These are phyloP conservation scores for Phytophthora tentaculata DNA, from an alignment of 352 stramenopile genomes.

Conservation along the genomic window DNA sequence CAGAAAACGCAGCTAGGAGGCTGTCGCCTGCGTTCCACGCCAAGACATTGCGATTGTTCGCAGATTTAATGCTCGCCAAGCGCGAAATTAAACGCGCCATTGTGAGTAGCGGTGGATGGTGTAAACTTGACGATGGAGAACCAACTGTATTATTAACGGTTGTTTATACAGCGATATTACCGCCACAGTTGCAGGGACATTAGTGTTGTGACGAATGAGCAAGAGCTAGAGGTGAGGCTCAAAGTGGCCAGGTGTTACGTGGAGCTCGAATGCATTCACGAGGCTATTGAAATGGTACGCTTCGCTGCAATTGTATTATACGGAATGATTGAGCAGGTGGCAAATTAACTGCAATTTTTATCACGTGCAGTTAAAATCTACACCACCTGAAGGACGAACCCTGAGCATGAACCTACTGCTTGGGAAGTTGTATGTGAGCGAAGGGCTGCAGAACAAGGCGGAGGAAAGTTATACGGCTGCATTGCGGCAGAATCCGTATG, in stretches of 20 bases:
- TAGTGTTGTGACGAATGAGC: constrained; percentile 25
- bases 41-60: constrained; percentile 64
- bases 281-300: constrained; percentile 69
- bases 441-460: constrained; percentile 68
- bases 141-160: constrained; percentile 4
- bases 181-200: constrained; percentile 35
- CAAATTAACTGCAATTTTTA: constrained; percentile 1
- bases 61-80: constrained; percentile 70
- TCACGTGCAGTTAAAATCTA: constrained; percentile 54
- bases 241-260: constrained; percentile 81
- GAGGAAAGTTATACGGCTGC: constrained; percentile 65
- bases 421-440: constrained; percentile 63
- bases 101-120: constrained; percentile 37
- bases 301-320: neutral
- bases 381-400: constrained; percentile 42
- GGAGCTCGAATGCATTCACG: constrained; percentile 55
- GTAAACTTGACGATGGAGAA: neutral
- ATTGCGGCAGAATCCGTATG: constrained; percentile 75
- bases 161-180: constrained; percentile 34
- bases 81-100: constrained; percentile 77
- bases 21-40: constrained; percentile 57
- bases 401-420: constrained; percentile 74
- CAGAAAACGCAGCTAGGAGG: neutral
- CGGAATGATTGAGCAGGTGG: neutral
- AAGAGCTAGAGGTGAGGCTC: constrained; percentile 46